These are phyloP conservation scores for Macadamia tetraphylla DNA, from an alignment of 164 flowering plant genomes.

Conservation along the genomic window DNA sequence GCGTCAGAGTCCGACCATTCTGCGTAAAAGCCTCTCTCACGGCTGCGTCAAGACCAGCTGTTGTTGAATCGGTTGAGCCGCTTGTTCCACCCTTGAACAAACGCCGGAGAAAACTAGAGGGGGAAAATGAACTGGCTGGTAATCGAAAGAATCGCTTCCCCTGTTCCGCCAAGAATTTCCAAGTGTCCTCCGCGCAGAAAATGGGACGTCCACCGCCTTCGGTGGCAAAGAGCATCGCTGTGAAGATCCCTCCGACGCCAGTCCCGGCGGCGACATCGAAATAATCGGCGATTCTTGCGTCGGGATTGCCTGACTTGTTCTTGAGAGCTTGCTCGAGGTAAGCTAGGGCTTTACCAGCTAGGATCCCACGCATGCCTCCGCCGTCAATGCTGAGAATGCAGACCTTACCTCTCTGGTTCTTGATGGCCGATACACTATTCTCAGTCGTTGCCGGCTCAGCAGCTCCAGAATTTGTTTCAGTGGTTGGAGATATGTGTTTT, in stretches of 20 bases:
- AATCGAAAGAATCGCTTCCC: slow-evolving; percentile 25
- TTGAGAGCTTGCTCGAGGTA: slow-evolving; percentile 44
- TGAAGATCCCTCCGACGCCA: too few species aligned
- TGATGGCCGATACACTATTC: slow-evolving; percentile 10
- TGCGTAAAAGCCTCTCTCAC: slow-evolving; percentile 59
- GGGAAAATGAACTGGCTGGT: slow-evolving; percentile 10
- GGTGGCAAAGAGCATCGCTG: too few species aligned
- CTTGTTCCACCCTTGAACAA: slow-evolving; percentile 17
- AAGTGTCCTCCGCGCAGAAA: too few species aligned
- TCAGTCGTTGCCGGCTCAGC: too few species aligned
- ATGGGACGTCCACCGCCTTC: too few species aligned
- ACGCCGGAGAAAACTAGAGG: slow-evolving; percentile 28
- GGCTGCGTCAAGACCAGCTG: slow-evolving; percentile 42
- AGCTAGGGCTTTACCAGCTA: slow-evolving; percentile 54
- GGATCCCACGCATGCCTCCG: slow-evolving; percentile 58
- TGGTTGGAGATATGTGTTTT: slow-evolving; percentile 30
- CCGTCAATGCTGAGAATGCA: slow-evolving; percentile 64
- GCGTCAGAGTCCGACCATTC: slow-evolving; percentile 21
- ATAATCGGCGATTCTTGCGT: too few species aligned
- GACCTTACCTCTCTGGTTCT: slow-evolving; percentile 71
- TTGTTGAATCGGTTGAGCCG: slow-evolving; percentile 18
- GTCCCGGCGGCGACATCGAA: too few species aligned
- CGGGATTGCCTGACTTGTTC: background rate
- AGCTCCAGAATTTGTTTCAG: too few species aligned
- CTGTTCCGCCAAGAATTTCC: too few species aligned